Conservation (phyloP, 441 rosid species). For the Corymbia calophylla region DNA sequence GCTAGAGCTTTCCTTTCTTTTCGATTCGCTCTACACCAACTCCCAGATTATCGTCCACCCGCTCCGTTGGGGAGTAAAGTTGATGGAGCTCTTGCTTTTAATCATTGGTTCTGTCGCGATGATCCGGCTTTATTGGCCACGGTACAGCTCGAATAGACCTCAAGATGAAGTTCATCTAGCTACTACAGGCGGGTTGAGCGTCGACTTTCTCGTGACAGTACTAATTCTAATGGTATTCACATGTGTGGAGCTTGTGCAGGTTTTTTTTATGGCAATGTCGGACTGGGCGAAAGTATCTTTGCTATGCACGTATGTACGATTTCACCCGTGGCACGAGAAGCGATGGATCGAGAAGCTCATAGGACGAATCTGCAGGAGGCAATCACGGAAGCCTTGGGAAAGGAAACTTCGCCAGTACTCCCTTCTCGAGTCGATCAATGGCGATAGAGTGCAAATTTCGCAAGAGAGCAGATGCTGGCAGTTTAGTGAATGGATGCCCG, state of each 20-base stretch:
- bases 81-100: neutral
- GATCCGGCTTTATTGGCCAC: no score
- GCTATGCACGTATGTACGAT: no score
- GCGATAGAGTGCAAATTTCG: no score
- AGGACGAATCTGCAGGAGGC: no score
- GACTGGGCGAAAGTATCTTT: no score
- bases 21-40: neutral
- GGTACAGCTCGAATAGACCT: neutral
- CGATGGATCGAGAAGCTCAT: no score
- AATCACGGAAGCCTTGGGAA: no score
- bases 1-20: neutral
- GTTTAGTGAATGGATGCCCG: no score
- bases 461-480: no score
- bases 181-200: neutral
- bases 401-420: neutral
- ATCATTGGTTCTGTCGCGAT: neutral
- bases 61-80: neutral
- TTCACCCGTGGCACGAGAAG: no score
- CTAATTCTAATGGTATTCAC: no score
- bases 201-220: neutral
- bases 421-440: neutral
- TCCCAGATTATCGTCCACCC: rapidly evolving
- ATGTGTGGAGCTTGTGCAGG: neutral
- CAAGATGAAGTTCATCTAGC: neutral
- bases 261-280: no score